Evolutionary conservation across 2,329 filamentous ascomycete genomes (phyloP).

Genomic region (Diaporthe sp.): DNA sequence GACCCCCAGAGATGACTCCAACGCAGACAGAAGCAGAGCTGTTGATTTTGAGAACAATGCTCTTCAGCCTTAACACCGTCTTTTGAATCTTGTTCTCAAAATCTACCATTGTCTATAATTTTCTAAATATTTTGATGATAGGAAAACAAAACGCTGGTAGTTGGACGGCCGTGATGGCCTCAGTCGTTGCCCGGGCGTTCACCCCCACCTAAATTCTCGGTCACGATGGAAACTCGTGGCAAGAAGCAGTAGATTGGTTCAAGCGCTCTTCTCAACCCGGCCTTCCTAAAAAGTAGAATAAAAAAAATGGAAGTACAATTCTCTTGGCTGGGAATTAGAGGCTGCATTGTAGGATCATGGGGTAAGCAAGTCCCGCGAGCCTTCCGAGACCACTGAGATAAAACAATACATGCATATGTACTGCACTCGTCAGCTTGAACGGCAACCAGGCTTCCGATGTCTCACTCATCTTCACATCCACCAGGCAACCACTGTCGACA

Average conservation of each 20-base stretch:
- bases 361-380: not conserved
- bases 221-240: not conserved
- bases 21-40: too few relatives aligned
- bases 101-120: not conserved
- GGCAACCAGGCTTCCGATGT: not conserved
- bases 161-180: not conserved
- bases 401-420: not conserved
- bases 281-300: too few relatives aligned
- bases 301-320: too few relatives aligned
- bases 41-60: too few relatives aligned
- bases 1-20: too few relatives aligned
- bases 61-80: too few relatives aligned
- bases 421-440: not conserved
- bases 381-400: constrained; percentile 4
- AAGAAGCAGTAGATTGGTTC: not conserved
- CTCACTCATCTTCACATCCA: not conserved
- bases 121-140: not conserved
- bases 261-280: too few relatives aligned
- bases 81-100: not conserved
- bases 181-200: not conserved
- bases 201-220: not conserved
- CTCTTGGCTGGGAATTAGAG: not conserved
- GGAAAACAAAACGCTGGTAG: not conserved
- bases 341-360: not conserved
- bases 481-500: not conserved